Percentiles rank a stretch among this genome's conserved stretches.
phyloP scores from a whole-genome alignment of 768 basidiomycete genomes.

The Phaffia tasmanica region DNA sequence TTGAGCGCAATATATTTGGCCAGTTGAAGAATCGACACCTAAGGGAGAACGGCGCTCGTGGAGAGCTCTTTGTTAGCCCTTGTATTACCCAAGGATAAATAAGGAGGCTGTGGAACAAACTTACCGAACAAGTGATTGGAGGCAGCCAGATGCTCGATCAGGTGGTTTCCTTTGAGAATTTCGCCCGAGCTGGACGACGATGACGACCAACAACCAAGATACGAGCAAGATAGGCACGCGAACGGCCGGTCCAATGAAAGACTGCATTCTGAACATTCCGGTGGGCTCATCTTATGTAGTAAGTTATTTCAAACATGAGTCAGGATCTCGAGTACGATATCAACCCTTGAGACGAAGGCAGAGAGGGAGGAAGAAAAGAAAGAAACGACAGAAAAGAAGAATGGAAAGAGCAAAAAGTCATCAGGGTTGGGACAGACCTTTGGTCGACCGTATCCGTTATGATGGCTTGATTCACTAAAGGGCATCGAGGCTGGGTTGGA shows the following conservation, averaged over 20 bases:
- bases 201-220: slow-evolving; percentile 49
- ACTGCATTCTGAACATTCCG: slow-evolving; percentile 54
- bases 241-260: slow-evolving; percentile 53
- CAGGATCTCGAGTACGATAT: too few relatives aligned
- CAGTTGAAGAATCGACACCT: slow-evolving; percentile 37
- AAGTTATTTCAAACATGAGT: too few relatives aligned
- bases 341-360: too few relatives aligned
- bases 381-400: too few relatives aligned
- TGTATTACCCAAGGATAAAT: slow-evolving; percentile 6
- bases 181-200: too few relatives aligned
- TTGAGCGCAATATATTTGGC: slow-evolving; percentile 1
- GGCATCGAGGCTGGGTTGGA: too few relatives aligned
- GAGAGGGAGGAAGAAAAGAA: too few relatives aligned
- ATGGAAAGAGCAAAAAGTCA: too few relatives aligned
- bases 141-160: slow-evolving; percentile 49
- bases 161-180: slow-evolving; percentile 43
- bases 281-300: slow-evolving; percentile 35
- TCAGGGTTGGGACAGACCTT: too few relatives aligned
- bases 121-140: slow-evolving; percentile 56
- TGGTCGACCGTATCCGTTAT: too few relatives aligned
- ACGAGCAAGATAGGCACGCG: slow-evolving; percentile 61
- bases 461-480: too few relatives aligned
- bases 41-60: slow-evolving; percentile 7
- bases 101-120: slow-evolving; percentile 34
- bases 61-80: slow-evolving; percentile 48